These are phyloP conservation scores for Boletus subparvulus DNA, from an alignment of 768 basidiomycete genomes.

Conservation along the genomic window DNA sequence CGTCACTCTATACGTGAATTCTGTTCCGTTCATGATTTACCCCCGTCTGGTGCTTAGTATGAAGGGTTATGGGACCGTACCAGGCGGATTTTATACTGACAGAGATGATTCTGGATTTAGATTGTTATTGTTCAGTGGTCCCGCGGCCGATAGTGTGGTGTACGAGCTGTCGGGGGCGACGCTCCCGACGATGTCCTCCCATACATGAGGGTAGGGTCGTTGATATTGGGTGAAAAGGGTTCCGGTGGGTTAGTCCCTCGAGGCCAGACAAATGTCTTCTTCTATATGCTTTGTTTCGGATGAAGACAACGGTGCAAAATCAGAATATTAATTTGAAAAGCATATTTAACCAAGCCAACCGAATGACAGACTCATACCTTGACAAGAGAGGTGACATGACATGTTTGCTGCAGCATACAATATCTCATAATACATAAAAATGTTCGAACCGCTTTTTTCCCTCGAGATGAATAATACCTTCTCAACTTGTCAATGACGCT, in stretches of 20 bases:
- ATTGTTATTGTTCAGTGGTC: neutral
- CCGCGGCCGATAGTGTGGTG: neutral
- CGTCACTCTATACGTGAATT: neutral
- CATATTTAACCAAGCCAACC: no score
- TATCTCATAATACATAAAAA: no score
- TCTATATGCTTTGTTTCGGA: neutral
- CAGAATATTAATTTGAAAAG: no score
- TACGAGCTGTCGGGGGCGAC: neutral
- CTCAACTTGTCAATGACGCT: neutral
- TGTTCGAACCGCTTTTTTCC: no score
- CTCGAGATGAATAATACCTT: neutral
- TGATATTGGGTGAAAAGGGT: neutral
- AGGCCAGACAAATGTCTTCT: neutral
- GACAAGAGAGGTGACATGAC: no score
- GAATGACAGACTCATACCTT: no score
- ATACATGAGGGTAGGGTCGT: no score
- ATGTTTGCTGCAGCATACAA: no score
- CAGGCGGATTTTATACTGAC: neutral
- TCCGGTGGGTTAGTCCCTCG: neutral
- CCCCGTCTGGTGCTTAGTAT: conserved; percentile 6
- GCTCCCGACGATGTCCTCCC: no score
- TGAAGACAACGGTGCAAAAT: neutral
- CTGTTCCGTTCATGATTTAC: conserved; percentile 9
- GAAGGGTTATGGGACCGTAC: neutral
- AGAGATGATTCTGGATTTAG: neutral